These are phyloP conservation scores for Xylogone sp. DNA, from an alignment of 2,329 filamentous ascomycete species.

Conservation along the genomic window DNA sequence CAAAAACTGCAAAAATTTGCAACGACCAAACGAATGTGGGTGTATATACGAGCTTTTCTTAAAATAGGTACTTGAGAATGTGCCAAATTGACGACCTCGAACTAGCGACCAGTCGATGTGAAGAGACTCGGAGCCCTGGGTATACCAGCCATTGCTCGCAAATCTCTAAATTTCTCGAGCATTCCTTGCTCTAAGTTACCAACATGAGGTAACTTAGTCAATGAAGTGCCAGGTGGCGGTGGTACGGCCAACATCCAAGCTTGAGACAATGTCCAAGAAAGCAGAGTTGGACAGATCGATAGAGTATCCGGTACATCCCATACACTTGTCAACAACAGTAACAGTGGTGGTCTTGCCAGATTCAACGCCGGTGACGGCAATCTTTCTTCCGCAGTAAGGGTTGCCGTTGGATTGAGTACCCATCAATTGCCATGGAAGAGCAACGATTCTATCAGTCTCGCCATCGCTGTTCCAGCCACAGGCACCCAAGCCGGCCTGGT, in stretches of 20 bases:
- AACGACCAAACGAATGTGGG: too few relatives aligned
- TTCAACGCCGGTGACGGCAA: slow-evolving; percentile 62
- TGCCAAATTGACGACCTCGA: too few relatives aligned
- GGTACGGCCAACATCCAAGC: slow-evolving; percentile 40
- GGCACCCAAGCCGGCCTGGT: slow-evolving; percentile 61
- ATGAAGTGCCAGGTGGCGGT: slow-evolving; percentile 44
- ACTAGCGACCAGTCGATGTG: too few relatives aligned
- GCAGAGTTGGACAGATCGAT: slow-evolving; percentile 59
- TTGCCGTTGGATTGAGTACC: slow-evolving; percentile 61
- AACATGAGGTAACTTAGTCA: slow-evolving; percentile 6
- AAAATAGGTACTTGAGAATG: too few relatives aligned
- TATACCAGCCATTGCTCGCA: neutral
- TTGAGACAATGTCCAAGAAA: slow-evolving; percentile 50
- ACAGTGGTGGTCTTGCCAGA: slow-evolving; percentile 56
- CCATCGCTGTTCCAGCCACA: slow-evolving; percentile 64
- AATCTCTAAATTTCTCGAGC: neutral
- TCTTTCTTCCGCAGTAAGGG: slow-evolving; percentile 64
- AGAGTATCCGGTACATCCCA: slow-evolving; percentile 53
- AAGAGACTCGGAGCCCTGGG: neutral
- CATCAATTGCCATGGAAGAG: slow-evolving; percentile 64
- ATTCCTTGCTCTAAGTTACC: neutral
- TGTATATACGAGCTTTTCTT: too few relatives aligned
- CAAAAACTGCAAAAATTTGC: too few relatives aligned
- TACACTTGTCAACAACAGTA: slow-evolving; percentile 71
- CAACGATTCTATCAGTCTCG: slow-evolving; percentile 58